A percentile compares a stretch with the other conserved stretches of the same genome.
Conservation (phyloP, 192 early-diverging fungal species). For the Rhizophagus clarus region DNA sequence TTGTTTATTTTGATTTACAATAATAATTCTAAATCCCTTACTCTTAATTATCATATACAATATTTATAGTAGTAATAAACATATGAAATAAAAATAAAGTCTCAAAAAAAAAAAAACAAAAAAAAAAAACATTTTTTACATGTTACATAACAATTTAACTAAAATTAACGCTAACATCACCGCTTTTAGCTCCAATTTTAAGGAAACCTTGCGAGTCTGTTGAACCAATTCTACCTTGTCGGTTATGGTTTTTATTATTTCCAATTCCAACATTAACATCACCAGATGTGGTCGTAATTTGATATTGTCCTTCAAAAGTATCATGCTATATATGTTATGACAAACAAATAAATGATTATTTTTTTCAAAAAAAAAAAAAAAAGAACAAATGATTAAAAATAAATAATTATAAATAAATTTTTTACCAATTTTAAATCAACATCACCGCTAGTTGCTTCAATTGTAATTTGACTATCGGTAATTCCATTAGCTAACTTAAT, state of each 20-base stretch:
- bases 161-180: neutral
- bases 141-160: too few relatives aligned
- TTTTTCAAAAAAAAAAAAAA: neutral
- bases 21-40: too few relatives aligned
- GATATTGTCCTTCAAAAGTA: neutral
- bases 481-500: neutral
- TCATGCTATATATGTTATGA: neutral
- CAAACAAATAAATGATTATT: too few relatives aligned
- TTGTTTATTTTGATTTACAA: too few relatives aligned
- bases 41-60: too few relatives aligned
- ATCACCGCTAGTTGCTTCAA: neutral
- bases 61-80: too few relatives aligned
- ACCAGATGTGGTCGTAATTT: neutral
- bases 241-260: neutral
- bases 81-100: too few relatives aligned
- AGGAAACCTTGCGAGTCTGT: neutral
- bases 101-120: too few relatives aligned
- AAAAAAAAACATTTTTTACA: too few relatives aligned
- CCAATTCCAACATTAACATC: neutral
- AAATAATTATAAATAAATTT: too few relatives aligned
- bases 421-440: neutral
- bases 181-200: neutral
- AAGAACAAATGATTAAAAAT: too few relatives aligned
- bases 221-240: neutral
- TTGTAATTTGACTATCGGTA: neutral